These are phyloP conservation scores for Phialophora verrucosa DNA, from an alignment of 2,329 filamentous ascomycete species.

Conservation along the genomic window DNA sequence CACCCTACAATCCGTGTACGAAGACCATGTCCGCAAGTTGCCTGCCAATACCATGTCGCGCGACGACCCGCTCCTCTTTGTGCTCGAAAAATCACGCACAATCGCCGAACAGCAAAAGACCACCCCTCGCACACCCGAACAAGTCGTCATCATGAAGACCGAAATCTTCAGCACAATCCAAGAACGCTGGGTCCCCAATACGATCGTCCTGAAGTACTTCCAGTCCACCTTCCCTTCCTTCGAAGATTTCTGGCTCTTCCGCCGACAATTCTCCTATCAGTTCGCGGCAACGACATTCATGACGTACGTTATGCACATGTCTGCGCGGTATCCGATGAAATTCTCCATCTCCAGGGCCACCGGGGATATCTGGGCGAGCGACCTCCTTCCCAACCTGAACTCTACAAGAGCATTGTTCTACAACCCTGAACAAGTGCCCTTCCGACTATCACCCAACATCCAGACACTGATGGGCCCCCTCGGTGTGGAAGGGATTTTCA, in stretches of 20 bases:
- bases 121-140: constrained; percentile 61
- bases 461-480: constrained; percentile 96
- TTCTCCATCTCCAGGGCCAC: constrained; percentile 85
- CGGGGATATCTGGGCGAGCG: constrained; percentile 95
- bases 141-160: constrained; percentile 73
- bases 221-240: constrained; percentile 85
- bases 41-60: constrained; percentile 71
- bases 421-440: constrained; percentile 93
- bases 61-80: constrained; percentile 93
- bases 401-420: constrained; percentile 85
- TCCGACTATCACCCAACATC: constrained; percentile 94
- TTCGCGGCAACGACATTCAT: constrained; percentile 95
- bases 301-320: constrained; percentile 98
- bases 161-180: constrained; percentile 96
- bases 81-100: constrained; percentile 88
- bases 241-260: constrained; percentile 97
- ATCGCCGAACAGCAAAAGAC: constrained; percentile 70
- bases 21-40: constrained; percentile 84
- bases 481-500: constrained; percentile 94
- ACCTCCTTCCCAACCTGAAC: constrained; percentile 90
- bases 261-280: constrained; percentile 94
- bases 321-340: constrained; percentile 93
- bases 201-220: constrained; percentile 86
- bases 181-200: constrained; percentile 87
- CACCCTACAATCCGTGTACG: constrained; percentile 91